A percentile compares a stretch with the other conserved stretches of the same genome.
These are phyloP conservation scores for Dendrocalamus latiflorus DNA, from an alignment of 202 grass and related monocot genomes.

Conservation along the genomic window DNA sequence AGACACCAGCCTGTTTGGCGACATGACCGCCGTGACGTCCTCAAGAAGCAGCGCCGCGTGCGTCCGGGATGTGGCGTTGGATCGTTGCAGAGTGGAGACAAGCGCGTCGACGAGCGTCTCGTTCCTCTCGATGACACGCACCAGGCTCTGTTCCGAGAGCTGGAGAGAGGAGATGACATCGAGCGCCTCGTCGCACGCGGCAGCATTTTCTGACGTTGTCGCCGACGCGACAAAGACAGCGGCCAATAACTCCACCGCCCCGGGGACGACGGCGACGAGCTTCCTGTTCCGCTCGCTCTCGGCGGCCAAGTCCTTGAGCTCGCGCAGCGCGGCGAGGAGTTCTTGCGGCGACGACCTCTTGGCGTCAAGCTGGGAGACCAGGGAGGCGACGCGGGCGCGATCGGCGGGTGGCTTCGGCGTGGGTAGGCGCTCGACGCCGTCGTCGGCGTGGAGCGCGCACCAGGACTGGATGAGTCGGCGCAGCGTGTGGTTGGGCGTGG, in stretches of 20 bases:
- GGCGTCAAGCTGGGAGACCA: constrained; percentile 27
- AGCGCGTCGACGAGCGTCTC: constrained; percentile 22
- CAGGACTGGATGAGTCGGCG: constrained; percentile 57
- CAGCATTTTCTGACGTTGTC: not conserved
- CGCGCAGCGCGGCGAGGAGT: constrained; percentile 4
- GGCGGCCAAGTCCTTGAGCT: constrained; percentile 25
- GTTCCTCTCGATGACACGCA: not conserved
- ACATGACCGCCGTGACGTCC: not conserved
- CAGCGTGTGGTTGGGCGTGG: constrained; percentile 65
- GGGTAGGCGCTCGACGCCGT: not conserved
- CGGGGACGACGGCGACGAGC: constrained; percentile 21
- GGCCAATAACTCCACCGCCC: constrained; percentile 4
- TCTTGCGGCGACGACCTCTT: not conserved
- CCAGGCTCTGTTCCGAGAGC: constrained; percentile 17
- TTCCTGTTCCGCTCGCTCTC: constrained; percentile 31
- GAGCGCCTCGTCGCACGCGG: constrained; percentile 18
- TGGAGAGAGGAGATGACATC: constrained; percentile 26
- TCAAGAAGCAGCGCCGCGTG: constrained; percentile 29
- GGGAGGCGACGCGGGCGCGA: constrained; percentile 14
- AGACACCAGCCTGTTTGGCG: not conserved
- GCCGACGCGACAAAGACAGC: not conserved
- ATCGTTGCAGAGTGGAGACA: not conserved
- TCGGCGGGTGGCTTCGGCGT: constrained; percentile 21
- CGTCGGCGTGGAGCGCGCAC: constrained; percentile 17
- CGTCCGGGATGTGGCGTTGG: constrained; percentile 11